phyloP scores from a whole-genome alignment of 345 rosid genomes.

The Citrus sinensis region DNA sequence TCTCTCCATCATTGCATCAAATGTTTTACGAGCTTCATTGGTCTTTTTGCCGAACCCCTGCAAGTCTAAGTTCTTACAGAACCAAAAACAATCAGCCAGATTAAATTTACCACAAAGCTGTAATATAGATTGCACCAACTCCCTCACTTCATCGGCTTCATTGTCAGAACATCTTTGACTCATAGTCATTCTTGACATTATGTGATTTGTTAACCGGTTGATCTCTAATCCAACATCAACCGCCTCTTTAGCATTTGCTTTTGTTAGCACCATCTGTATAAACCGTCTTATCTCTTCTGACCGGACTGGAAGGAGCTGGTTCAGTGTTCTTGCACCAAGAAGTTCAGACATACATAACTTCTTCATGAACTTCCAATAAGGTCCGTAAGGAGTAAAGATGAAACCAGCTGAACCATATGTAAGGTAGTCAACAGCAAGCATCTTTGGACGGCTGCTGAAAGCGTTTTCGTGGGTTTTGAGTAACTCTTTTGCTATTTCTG shows the following conservation, averaged over 20 bases:
- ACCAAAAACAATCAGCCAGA: conserved; percentile 49
- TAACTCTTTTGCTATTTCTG: conserved; percentile 49
- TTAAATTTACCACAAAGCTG: conserved; percentile 46
- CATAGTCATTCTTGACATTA: conserved; percentile 47
- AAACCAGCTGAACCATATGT: conserved; percentile 56
- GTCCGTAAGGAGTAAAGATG: conserved; percentile 51
- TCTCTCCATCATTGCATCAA: conserved; percentile 40
- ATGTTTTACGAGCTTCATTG: conserved; percentile 31
- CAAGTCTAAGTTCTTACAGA: conserved; percentile 53
- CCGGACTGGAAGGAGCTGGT: conserved; percentile 35
- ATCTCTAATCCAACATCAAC: conserved; percentile 48
- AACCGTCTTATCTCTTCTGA: conserved; percentile 34
- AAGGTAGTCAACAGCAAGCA: conserved; percentile 39
- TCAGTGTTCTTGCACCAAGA: conserved; percentile 37
- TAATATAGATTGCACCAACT: conserved; percentile 33
- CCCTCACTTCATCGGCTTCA: conserved; percentile 41
- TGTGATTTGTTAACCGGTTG: conserved; percentile 33
- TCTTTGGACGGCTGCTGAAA: conserved; percentile 41
- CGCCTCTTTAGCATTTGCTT: conserved; percentile 27
- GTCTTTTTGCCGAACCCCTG: conserved; percentile 38
- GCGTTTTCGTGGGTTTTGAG: conserved; percentile 59
- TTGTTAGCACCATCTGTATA: conserved; percentile 23
- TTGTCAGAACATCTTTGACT: conserved; percentile 29
- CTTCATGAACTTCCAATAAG: conserved; percentile 72
- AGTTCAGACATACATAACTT: conserved; percentile 48